Percentiles rank a stretch among this genome's conserved stretches.
Conservation (phyloP, 106 monocot species). For the Posidonia australis region DNA sequence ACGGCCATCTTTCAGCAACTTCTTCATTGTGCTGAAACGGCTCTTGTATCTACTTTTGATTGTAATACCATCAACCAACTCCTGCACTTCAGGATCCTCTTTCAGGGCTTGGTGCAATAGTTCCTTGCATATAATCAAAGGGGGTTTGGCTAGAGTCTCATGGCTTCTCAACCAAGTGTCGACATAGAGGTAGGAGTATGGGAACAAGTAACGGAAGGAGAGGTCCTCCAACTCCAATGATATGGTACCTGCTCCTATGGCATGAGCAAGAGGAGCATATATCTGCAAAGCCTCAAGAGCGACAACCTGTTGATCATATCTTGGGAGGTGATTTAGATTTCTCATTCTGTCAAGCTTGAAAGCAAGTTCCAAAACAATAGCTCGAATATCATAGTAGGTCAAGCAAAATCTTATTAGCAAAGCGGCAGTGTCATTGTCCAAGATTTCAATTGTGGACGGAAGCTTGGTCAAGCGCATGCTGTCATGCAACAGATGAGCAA, state of each 20-base stretch:
- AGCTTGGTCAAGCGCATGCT: constrained; percentile 52
- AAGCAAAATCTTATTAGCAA: constrained; percentile 63
- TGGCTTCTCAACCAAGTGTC: constrained; percentile 74
- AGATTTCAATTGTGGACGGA: constrained; percentile 44
- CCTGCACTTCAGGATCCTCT: constrained; percentile 38
- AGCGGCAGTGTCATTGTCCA: constrained; percentile 61
- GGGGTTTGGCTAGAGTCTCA: constrained; percentile 27
- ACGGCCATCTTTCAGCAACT: constrained; percentile 71
- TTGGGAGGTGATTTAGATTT: constrained; percentile 54
- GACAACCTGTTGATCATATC: constrained; percentile 49
- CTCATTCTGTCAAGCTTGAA: constrained; percentile 75
- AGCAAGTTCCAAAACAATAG: constrained; percentile 62
- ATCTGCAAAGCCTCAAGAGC: constrained; percentile 80
- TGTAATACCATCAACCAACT: constrained; percentile 49
- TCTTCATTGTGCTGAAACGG: constrained; percentile 97
- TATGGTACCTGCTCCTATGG: constrained; percentile 60
- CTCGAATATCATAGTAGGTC: constrained; percentile 84
- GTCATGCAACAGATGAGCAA: constrained; percentile 71
- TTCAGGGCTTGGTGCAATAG: constrained; percentile 40
- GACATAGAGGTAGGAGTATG: constrained; percentile 60
- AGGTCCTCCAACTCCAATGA: constrained; percentile 84
- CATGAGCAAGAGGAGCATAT: constrained; percentile 89
- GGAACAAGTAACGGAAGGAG: constrained; percentile 80
- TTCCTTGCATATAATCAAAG: constrained; percentile 47
- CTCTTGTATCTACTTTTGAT: constrained; percentile 79